Evolutionary conservation across 2,329 filamentous ascomycete genomes (phyloP), one percentile per base, ranked within the genome.

Genomic region (Paraconiothyrium brasiliense): DNA sequence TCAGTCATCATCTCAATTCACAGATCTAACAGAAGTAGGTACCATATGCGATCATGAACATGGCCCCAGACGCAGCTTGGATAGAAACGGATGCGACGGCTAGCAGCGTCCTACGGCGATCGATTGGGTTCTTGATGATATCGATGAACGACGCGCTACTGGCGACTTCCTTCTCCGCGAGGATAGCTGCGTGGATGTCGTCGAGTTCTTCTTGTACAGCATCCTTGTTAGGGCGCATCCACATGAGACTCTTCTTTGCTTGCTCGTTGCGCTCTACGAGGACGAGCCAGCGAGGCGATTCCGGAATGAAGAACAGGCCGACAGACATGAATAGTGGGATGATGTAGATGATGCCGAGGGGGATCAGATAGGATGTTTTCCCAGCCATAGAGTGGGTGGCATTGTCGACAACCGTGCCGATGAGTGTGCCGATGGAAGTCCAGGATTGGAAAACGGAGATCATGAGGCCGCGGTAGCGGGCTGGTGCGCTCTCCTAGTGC

Each of bases 31-130:
- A 76, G 60, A 76, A 76, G 61, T 75, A 11, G 64, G 22, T 47
- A 68, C 67, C 67, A 30, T 46, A 46, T 20, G 43, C 50, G 41
- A 75, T 75, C 63, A 76, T 72, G 41, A 75, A 86, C 84, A 86
- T 87, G 20, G 84, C 82, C 10, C 85, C 85, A 1, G 82, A 84
- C 2, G 84, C 84, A 3, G 84, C 84, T 66, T 87, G 85, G 0
- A 83, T 81, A 0, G 80, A 81, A 16, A 87, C 74, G 1, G 81
- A 81, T 10, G 78, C 79, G 37, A 87, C 78, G 7, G 84, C 78
- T 3, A 87, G 61, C 0, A 83, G 65, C 0, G 84, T 86, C 24
- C 85, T 78, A 24, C 85, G 79, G 14, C 84, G 79, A 71, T 87
- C 84, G 34, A 86, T 75, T 1, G 84, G 83, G 66, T 86, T 82